phyloP scores from a whole-genome alignment of 2,329 filamentous ascomycete species.

The Ophiognomonia clavigignenti-juglandacearum region DNA sequence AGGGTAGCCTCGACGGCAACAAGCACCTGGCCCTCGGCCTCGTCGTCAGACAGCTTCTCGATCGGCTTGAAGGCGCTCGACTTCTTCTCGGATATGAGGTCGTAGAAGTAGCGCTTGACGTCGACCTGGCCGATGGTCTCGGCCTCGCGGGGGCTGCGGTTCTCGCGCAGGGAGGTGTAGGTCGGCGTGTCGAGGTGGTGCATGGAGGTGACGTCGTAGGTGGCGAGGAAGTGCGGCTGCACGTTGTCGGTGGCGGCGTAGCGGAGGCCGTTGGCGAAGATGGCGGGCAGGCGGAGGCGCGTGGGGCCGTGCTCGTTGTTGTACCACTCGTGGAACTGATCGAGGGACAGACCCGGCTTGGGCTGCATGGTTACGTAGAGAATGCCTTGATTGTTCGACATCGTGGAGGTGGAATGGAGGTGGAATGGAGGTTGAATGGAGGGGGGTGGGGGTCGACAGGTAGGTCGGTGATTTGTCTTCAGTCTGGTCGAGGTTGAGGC shows the following conservation, averaged over 20 bases:
- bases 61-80: slow-evolving; percentile 52
- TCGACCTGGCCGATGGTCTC: slow-evolving; percentile 51
- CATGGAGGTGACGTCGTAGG: slow-evolving; percentile 79
- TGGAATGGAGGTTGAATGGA: background rate
- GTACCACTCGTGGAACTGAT: slow-evolving; percentile 88
- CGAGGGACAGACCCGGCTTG: slow-evolving; percentile 55
- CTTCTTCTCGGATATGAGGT: slow-evolving; percentile 54
- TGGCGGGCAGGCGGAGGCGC: slow-evolving; percentile 69
- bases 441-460: too few relatives aligned
- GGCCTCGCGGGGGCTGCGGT: slow-evolving; percentile 49
- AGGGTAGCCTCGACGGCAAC: slow-evolving; percentile 58
- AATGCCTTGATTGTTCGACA: slow-evolving; percentile 52
- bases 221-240: slow-evolving; percentile 67
- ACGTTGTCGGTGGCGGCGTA: slow-evolving; percentile 64
- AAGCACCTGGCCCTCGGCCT: slow-evolving; percentile 55
- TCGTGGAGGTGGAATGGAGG: background rate
- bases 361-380: slow-evolving; percentile 88
- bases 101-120: slow-evolving; percentile 68
- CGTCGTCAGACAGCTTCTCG: slow-evolving; percentile 54
- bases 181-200: slow-evolving; percentile 62
- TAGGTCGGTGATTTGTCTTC: too few relatives aligned
- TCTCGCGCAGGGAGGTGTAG: slow-evolving; percentile 62
- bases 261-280: slow-evolving; percentile 72
- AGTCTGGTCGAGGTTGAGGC: too few relatives aligned
- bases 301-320: slow-evolving; percentile 88